Conservation (phyloP, 345 rosid species). For the Syzygium jambos region DNA sequence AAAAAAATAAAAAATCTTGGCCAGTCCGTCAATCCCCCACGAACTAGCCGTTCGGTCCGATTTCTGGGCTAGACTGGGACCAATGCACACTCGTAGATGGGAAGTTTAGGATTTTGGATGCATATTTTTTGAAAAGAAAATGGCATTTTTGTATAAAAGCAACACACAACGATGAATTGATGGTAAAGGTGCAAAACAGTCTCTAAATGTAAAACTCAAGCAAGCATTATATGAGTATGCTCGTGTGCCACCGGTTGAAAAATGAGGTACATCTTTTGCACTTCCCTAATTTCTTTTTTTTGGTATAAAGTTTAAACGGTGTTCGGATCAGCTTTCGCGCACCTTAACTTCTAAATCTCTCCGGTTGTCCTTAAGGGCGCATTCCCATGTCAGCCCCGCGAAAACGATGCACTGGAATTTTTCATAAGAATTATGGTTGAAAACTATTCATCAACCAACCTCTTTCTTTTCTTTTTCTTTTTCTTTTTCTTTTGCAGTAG, state of each 20-base stretch:
- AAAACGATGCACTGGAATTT: not conserved
- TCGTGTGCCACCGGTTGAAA: not conserved
- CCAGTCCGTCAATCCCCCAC: accelerated
- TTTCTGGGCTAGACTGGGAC: not conserved
- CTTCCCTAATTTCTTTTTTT: not conserved
- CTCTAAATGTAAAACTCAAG: not conserved
- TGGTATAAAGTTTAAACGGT: not conserved
- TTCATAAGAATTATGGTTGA: not conserved
- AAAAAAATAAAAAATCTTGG: not conserved
- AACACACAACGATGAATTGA: not conserved
- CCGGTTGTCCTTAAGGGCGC: not conserved
- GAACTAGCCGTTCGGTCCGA: not conserved
- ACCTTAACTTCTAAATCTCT: not conserved
- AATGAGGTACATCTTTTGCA: not conserved
- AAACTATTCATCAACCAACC: not conserved
- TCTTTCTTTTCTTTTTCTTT: not conserved
- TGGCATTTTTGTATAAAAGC: not conserved
- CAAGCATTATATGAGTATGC: not conserved
- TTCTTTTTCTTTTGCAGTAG: not conserved
- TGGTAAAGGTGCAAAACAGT: not conserved
- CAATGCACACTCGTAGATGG: not conserved
- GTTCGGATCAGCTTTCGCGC: not conserved
- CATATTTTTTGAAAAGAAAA: not conserved
- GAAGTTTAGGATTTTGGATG: not conserved
- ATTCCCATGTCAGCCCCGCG: not conserved